Evolutionary conservation across 768 basidiomycete species (phyloP), one percentile per base, ranked within the genome.

Genomic region (Trametes cubensis): DNA sequence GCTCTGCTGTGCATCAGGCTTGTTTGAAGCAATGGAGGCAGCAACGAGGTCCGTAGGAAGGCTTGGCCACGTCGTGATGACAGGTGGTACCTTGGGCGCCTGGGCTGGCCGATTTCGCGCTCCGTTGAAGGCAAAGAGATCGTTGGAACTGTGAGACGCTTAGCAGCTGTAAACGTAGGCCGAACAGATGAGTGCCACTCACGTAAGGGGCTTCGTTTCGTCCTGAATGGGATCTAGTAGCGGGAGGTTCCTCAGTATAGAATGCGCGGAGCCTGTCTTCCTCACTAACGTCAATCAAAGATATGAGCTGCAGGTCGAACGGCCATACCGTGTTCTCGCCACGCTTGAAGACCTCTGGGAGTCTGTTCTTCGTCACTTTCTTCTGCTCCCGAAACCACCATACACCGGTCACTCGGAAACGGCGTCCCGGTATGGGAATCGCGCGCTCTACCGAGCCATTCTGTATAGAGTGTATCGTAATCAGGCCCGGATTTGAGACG

Each of bases 101-200:
- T 75, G 73, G 26, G 71, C 71, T 34, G 78, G 64, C 47, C 80
- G 82, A 15, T 82, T 83, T 58, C 86, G 84, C 11, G 84, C 83
- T 41, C 85, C 86, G 75, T 91, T 88, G 70, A 92, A 92, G 42
- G 89, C 87, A 72, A 94, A 94, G 42, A 93, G 75, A 75, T 92
- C 88, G 57, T 86, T 86, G 8, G 88, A 87, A 59, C 92, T 93
- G 72, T 15, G 61, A 57, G 46, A 69, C 39, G 25, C 39, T 38
- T 44, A 53, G 41, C 18, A 38, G 48, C 21, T 58, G 44, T 40
- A 18, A 21, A 45, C 3, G 34, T 34, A 18, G 39, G 23, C 34
- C n/a, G 39, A 41, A 30, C 11, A 26, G 48, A 25, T 28, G 25
- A 17, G 34, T 49, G 40, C 71, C 72, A 76, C 84, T 65, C 69